Conservation (phyloP, 1,284 basidiomycete species). For the Rhodofomes roseus region DNA sequence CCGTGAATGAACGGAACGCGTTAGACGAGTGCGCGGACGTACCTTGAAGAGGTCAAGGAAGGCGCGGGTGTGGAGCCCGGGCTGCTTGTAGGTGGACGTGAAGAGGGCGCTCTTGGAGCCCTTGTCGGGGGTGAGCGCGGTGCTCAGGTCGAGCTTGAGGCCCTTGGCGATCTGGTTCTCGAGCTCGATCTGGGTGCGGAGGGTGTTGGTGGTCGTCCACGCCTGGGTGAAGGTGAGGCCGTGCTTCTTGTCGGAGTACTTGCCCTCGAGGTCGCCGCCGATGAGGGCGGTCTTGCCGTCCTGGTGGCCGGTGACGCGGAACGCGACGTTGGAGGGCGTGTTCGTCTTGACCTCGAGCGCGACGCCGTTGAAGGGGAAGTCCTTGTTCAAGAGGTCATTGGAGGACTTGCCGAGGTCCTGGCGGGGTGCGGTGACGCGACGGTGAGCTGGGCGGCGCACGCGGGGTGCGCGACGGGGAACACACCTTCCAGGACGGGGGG, state of each 20-base stretch:
- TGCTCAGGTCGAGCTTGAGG: slow-evolving; percentile 91
- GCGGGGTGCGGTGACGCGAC: slow-evolving; percentile 11
- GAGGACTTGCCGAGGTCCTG: slow-evolving; percentile 97
- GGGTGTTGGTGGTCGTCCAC: slow-evolving; percentile 93
- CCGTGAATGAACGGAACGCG: slow-evolving; percentile 6
- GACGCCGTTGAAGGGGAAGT: slow-evolving; percentile 84
- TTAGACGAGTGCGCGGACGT: slow-evolving; percentile 15
- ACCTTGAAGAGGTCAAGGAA: slow-evolving; percentile 96
- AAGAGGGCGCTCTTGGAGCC: slow-evolving; percentile 80
- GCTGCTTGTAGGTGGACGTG: slow-evolving; percentile 93
- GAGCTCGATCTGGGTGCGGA: slow-evolving; percentile 91
- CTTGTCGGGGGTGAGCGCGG: slow-evolving; percentile 85
- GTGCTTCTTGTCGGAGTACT: slow-evolving; percentile 85
- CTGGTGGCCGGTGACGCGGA: slow-evolving; percentile 82
- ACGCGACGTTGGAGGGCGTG: slow-evolving; percentile 85
- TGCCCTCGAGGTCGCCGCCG: slow-evolving; percentile 86
- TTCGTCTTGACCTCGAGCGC: slow-evolving; percentile 92
- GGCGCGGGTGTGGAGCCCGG: slow-evolving; percentile 91
- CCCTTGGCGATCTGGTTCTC: slow-evolving; percentile 98
- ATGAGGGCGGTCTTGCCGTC: slow-evolving; percentile 74
- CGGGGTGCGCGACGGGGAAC: slow-evolving; percentile 12
- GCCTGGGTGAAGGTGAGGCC: slow-evolving; percentile 89
- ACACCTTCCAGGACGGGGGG: slow-evolving; percentile 90
- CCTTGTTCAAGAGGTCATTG: slow-evolving; percentile 91
- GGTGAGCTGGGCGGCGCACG: slow-evolving; percentile 3